Conservation (phyloP, 441 rosid species). For the Eruca vesicaria region DNA sequence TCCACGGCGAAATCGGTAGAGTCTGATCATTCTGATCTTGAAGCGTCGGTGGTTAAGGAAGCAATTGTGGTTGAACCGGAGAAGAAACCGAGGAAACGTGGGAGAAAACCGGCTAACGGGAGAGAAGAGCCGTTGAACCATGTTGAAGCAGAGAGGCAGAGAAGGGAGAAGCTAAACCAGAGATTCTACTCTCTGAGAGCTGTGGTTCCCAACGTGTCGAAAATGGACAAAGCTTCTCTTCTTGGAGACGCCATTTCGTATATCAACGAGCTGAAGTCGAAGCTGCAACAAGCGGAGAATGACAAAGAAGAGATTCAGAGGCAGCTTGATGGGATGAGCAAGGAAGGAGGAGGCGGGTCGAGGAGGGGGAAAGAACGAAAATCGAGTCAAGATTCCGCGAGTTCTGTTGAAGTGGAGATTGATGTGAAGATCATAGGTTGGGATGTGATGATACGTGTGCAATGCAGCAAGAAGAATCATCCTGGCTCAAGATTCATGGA, state of each 20-base stretch:
- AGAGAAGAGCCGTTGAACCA: conserved; percentile 93
- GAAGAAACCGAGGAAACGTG: conserved; percentile 81
- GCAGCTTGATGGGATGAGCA: conserved; percentile 27
- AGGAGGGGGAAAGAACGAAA: not conserved
- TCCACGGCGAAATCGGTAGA: conserved; percentile 49
- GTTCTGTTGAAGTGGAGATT: conserved; percentile 59
- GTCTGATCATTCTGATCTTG: conserved; percentile 82
- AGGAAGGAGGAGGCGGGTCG: not conserved
- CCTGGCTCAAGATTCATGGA: conserved; percentile 88
- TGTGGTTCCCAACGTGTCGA: conserved; percentile 87
- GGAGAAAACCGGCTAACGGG: conserved; percentile 90
- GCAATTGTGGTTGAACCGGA: conserved; percentile 60
- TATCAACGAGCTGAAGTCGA: conserved; percentile 68
- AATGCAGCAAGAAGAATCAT: conserved; percentile 73
- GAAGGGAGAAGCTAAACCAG: conserved; percentile 93
- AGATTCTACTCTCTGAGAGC: conserved; percentile 80
- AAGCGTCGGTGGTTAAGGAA: conserved; percentile 79
- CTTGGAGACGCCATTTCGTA: conserved; percentile 87
- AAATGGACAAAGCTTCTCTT: conserved; percentile 96
- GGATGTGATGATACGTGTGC: conserved; percentile 82
- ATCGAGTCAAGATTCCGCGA: conserved; percentile 34
- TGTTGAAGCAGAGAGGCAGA: conserved; percentile 94
- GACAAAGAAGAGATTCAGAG: conserved; percentile 55
- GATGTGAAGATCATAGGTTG: conserved; percentile 84
- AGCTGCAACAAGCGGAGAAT: conserved; percentile 52